Evolutionary conservation across 169 alveolate genomes (phyloP), one percentile per base, ranked within the genome.

Genomic region (Miamiensis avidus): DNA sequence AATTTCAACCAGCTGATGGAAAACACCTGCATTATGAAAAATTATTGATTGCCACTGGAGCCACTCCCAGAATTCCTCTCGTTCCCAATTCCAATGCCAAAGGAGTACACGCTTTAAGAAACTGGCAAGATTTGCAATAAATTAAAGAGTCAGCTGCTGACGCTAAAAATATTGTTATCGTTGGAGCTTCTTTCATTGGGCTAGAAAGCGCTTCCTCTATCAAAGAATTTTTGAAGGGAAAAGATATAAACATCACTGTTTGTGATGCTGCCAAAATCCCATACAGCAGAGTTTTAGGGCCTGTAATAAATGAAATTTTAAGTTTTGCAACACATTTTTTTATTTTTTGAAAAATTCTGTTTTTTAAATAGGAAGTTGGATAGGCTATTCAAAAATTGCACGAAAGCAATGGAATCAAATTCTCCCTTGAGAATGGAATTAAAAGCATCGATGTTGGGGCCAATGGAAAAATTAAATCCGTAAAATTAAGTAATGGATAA

Each of bases 111-210:
- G 83, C 91, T 72, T 73, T 90, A 0, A 89, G 96, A 84, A 75
- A 65, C 29, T 78, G 69, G 31, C 4, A 34, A 4, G 96, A 93
- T 81, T 75, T 86, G 64, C 81, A 83, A 75, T 75, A 49, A 20
- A 74, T 91, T 28, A 85, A 90, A 85, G 69, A 78, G 25, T 33
- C 65, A 74, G 90, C 88, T 30, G 78, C 28, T 16, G 34, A 78
- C 0, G 89, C 90, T 31, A 88, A 93, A 69, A 93, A 87, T 15
- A 76, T 93, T 27, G 93, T 88, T 0, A 82, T 93, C 65, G 75
- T 93, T 1, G 96, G 96, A 16, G 94, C 93, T n/a, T 83, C 92
- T 11, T 93, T 93, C 76, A 89, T 93, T 76, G 96, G 96, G n/a
- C 82, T 87, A 31, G 96, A 93, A 78, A 65, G 84, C 65, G 94